These are phyloP conservation scores for Gillenia trifoliata DNA, from an alignment of 306 rosid genomes.

Conservation along the genomic window DNA sequence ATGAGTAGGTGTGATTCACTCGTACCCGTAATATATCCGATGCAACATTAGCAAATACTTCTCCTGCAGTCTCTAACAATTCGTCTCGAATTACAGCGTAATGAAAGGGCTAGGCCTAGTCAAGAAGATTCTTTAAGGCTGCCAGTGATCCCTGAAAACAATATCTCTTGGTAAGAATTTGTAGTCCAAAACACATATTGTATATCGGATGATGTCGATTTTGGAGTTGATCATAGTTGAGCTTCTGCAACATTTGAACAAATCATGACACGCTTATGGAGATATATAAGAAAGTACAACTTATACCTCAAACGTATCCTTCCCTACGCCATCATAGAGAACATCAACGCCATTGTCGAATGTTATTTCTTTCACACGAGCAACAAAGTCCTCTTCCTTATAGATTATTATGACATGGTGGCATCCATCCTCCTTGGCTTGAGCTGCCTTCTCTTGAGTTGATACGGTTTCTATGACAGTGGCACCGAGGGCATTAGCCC, in stretches of 20 bases:
- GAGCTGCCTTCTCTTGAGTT: slow-evolving; percentile 67
- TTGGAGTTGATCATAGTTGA: not conserved
- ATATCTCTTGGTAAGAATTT: not conserved
- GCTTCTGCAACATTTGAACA: slow-evolving; percentile 42
- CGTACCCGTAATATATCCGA: too few species aligned
- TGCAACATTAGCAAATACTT: slow-evolving; percentile 54
- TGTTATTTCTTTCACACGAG: slow-evolving; percentile 74
- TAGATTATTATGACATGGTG: slow-evolving; percentile 69
- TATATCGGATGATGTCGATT: slow-evolving; percentile 12
- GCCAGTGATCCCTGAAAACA: slow-evolving; percentile 65
- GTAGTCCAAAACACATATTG: not conserved
- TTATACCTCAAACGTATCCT: slow-evolving; percentile 79
- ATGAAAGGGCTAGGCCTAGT: slow-evolving; percentile 69
- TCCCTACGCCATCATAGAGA: slow-evolving; percentile 92
- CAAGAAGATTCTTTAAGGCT: slow-evolving; percentile 77
- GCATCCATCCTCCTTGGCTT: slow-evolving; percentile 92
- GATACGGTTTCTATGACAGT: too few species aligned
- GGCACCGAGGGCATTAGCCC: too few species aligned
- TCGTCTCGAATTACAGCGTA: slow-evolving; percentile 56
- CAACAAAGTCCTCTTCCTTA: slow-evolving; percentile 73
- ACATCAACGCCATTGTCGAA: slow-evolving; percentile 82
- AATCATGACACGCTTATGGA: too few species aligned
- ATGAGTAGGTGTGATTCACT: slow-evolving; percentile 75
- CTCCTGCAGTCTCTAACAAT: slow-evolving; percentile 56
- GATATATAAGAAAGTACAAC: slow-evolving; percentile 19